Evolutionary conservation across 208 protist species (phyloP), one percentile per base, ranked within the genome.

Genomic region (Crithidia sp.): DNA sequence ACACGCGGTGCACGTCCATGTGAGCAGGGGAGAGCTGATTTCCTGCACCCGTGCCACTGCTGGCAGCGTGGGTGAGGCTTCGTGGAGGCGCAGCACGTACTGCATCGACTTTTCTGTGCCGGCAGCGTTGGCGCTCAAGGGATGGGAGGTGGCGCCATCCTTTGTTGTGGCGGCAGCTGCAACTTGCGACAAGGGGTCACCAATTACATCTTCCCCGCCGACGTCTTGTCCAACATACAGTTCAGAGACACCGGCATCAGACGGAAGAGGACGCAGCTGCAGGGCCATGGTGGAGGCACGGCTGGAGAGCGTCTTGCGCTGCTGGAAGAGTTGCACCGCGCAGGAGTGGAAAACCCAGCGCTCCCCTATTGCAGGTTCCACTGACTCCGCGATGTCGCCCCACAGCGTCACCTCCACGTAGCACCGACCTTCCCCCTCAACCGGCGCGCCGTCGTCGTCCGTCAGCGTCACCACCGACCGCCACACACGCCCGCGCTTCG

Each of bases 331-430:
- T 9, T 85, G 76, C 7, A 95, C 85, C 0, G 65, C 70, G 71
- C 80, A 84, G 28, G 61, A 67, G 55, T 68, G 74, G 58, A 96
- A 88, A 14, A 81, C 79, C 85, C 90, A 96, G 3, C 66, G 76
- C 69, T 91, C 79, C 5, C 89, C 90, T 4, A 69, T 28, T 0
- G 36, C 41, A 8, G 79, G 67, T 16, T 50, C 63, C 6, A 85
- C 80, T 10, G 16, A 28, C 40, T 84, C 78, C 0, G 82, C 81
- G 6, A 86, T 28, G 4, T 91, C 87, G 28, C 74, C 88, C 90
- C 92, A 96, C 4, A 95, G 75, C 5, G 90, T 95, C 41, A 92
- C 73, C 5, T 95, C 88, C 6, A 92, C 50, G 17, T 45, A 53
- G 16, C 47, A 36, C 16, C 39, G 39, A 53, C 44, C 40, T 3